Conservation (phyloP, 768 basidiomycete species). For the Coprinopsis strossmayeri region DNA sequence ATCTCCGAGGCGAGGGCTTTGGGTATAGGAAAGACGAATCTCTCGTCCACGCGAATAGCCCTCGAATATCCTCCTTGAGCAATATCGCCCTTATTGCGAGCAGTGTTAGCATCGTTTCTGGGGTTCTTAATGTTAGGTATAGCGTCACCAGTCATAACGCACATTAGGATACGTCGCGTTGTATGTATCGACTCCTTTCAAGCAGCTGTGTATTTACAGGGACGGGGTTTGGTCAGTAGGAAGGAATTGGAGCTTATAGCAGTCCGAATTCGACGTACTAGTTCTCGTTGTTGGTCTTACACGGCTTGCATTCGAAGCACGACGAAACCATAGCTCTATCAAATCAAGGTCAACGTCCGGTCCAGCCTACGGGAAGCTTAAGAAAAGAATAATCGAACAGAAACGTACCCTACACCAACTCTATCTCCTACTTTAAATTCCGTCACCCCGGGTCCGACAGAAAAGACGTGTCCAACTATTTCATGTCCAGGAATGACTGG, state of each 20-base stretch:
- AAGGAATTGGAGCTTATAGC: no score
- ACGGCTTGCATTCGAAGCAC: conserved; percentile 42
- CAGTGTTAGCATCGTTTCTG: background rate
- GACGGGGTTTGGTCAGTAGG: no score
- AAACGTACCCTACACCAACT: conserved; percentile 41
- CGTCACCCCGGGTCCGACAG: conserved; percentile 47
- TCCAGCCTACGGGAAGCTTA: background rate
- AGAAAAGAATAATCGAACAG: no score
- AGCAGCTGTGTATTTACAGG: no score
- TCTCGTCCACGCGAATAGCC: conserved; percentile 38
- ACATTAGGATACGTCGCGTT: conserved; percentile 34
- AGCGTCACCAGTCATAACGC: no score
- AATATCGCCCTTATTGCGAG: conserved; percentile 22
- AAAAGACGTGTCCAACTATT: conserved; percentile 46
- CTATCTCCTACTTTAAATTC: conserved; percentile 52
- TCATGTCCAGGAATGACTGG: conserved; percentile 43
- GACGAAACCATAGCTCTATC: conserved; percentile 41
- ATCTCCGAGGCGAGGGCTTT: conserved; percentile 41
- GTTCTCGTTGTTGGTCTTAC: conserved; percentile 47
- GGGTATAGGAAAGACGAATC: conserved; percentile 57
- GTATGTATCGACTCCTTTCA: conserved; percentile 33
- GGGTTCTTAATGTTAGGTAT: background rate
- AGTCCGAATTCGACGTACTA: conserved; percentile 25
- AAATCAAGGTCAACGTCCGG: background rate
- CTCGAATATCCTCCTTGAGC: conserved; percentile 44